A percentile compares a stretch with the other conserved stretches of the same genome.
phyloP scores from a whole-genome alignment of 164 flowering plant genomes.

The Litsea cubeba region DNA sequence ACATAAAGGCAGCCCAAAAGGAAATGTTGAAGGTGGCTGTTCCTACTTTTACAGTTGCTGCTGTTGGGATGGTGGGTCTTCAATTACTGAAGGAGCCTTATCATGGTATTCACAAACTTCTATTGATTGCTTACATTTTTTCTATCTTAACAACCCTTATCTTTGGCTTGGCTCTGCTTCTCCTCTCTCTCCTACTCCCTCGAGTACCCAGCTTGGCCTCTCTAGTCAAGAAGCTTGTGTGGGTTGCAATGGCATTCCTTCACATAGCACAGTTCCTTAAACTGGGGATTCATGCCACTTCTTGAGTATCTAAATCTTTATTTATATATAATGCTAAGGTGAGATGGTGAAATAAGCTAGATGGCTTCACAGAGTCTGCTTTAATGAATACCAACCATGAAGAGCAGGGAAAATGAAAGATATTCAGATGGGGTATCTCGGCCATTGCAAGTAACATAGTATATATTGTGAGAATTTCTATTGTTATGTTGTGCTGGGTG shows the following conservation, averaged over 20 bases:
- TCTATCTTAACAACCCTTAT: background rate
- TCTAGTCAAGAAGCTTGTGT: background rate
- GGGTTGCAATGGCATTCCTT: background rate
- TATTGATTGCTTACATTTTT: background rate
- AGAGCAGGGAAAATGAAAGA: too few relatives aligned
- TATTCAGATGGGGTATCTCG: too few relatives aligned
- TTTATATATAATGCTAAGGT: too few relatives aligned
- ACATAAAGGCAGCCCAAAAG: background rate
- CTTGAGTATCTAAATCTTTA: background rate
- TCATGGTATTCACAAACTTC: background rate
- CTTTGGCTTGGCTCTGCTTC: background rate
- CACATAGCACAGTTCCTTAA: background rate
- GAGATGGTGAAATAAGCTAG: too few relatives aligned
- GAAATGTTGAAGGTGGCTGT: background rate
- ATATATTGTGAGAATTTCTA: too few relatives aligned
- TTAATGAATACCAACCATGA: too few relatives aligned
- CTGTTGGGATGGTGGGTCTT: background rate
- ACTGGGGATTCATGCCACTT: background rate
- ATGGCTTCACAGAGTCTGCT: too few relatives aligned
- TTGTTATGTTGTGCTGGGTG: too few relatives aligned
- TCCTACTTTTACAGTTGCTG: background rate
- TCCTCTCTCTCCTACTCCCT: background rate
- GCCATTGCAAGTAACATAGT: too few relatives aligned
- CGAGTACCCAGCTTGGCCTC: background rate
- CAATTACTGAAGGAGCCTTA: background rate